A percentile compares a stretch with the other conserved stretches of the same genome.
Evolutionary conservation across 169 alveolate species (phyloP).

Genomic region (Plasmodium fragile): DNA sequence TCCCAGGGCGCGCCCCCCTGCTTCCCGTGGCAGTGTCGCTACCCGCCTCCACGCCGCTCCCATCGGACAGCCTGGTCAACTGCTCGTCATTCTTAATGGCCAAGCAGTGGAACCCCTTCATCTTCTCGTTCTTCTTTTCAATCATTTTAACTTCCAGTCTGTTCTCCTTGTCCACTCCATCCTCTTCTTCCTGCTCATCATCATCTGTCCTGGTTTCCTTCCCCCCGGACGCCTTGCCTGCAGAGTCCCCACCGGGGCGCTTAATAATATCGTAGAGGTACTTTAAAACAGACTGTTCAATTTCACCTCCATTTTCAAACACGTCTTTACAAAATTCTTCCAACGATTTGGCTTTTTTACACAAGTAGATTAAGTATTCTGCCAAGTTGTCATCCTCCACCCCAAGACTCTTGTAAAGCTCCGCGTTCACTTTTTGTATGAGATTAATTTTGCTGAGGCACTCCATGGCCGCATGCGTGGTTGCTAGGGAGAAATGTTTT

Average conservation of each 20-base stretch:
- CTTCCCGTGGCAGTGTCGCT: background rate
- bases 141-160: constrained; percentile 15
- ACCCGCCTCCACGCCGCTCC: background rate
- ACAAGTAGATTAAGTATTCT: constrained; percentile 39
- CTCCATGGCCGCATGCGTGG: constrained; percentile 6
- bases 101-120: constrained; percentile 45
- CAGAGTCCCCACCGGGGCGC: background rate
- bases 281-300: constrained; percentile 50
- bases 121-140: constrained; percentile 57
- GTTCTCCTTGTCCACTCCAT: background rate
- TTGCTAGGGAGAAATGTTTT: background rate
- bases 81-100: constrained; percentile 28
- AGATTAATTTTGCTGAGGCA: constrained; percentile 46
- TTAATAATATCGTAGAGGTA: constrained; percentile 35
- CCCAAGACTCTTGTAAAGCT: constrained; percentile 27
- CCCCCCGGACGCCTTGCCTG: background rate
- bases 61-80: background rate
- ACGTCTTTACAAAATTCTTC: constrained; percentile 65
- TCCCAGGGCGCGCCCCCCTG: background rate
- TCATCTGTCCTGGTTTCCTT: background rate
- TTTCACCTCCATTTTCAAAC: constrained; percentile 70
- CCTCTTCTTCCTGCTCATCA: background rate
- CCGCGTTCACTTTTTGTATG: constrained; percentile 46
- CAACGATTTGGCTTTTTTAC: constrained; percentile 41
- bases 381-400: constrained; percentile 56